Percentiles rank a stretch among this genome's conserved stretches.
phyloP scores from a whole-genome alignment of 768 basidiomycete genomes.

The Termitomyces sp. region DNA sequence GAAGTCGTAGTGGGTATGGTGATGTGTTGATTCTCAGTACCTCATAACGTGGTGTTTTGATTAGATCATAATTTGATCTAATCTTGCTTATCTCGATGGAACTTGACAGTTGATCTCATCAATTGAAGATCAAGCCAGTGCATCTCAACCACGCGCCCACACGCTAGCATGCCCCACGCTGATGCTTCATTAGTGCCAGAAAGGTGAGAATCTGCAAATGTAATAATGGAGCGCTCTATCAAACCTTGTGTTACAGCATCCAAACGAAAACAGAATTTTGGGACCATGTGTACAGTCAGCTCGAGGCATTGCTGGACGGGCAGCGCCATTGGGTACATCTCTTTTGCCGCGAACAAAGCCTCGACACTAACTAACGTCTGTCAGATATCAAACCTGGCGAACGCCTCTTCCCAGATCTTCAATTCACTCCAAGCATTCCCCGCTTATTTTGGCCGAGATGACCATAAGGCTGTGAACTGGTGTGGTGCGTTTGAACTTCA shows the following conservation, averaged over 20 bases:
- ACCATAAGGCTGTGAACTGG: conserved; percentile 82
- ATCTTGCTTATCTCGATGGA: conserved; percentile 4
- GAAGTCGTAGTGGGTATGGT: not conserved
- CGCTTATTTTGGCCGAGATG: conserved; percentile 53
- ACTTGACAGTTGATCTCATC: conserved; percentile 7
- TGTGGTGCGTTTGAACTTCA: conserved; percentile 56
- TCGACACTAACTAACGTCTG: not conserved
- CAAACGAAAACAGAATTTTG: conserved; percentile 76
- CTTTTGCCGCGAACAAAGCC: not conserved
- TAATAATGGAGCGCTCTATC: not conserved
- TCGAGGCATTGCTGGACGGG: conserved; percentile 55
- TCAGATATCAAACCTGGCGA: conserved; percentile 84
- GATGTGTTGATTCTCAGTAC: not conserved
- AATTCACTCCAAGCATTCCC: conserved; percentile 67
- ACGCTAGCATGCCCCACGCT: conserved; percentile 68
- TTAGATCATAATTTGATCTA: not conserved
- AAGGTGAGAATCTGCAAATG: conserved; percentile 25
- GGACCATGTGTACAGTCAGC: conserved; percentile 63
- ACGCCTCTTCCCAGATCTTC: conserved; percentile 77
- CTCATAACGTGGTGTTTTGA: not conserved
- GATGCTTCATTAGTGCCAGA: conserved; percentile 71
- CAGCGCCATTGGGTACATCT: conserved; percentile 72
- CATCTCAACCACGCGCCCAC: not conserved
- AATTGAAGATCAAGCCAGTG: conserved; percentile 1
- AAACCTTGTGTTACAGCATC: conserved; percentile 32